phyloP scores from a whole-genome alignment of 768 basidiomycete species.

The Kwoniella sp. region DNA sequence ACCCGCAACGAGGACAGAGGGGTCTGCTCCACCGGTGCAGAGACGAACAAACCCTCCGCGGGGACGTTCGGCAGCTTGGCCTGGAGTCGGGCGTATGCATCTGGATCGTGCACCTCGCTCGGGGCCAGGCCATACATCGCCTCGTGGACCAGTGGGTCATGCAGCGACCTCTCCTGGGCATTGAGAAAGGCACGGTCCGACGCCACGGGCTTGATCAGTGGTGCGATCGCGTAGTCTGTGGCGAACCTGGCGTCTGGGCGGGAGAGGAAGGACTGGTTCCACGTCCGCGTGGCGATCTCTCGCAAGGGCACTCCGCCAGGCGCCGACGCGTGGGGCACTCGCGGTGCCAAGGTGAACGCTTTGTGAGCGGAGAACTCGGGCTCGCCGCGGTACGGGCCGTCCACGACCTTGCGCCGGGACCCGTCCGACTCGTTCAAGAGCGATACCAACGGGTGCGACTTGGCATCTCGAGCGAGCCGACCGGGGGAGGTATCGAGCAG shows the following conservation, averaged over 20 bases:
- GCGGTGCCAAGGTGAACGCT: constrained; percentile 46
- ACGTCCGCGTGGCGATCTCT: constrained; percentile 62
- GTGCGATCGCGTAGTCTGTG: constrained; percentile 77
- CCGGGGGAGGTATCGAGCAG: constrained; percentile 62
- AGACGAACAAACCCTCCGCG: constrained; percentile 63
- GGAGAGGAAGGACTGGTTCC: constrained; percentile 75
- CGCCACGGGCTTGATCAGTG: constrained; percentile 69
- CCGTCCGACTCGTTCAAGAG: constrained; percentile 21
- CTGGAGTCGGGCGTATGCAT: constrained; percentile 55
- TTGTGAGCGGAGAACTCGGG: constrained; percentile 54
- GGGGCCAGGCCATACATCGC: constrained; percentile 80
- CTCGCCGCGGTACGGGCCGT: constrained; percentile 50
- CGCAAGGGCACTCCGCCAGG: constrained; percentile 56
- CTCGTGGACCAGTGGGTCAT: constrained; percentile 69
- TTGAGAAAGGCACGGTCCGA: constrained; percentile 76
- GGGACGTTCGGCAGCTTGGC: constrained; percentile 60
- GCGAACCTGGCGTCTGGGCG: constrained; percentile 77
- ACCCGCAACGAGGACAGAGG: constrained; percentile 82
- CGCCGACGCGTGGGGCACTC: constrained; percentile 41
- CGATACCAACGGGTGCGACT: constrained; percentile 33
- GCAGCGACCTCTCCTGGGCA: constrained; percentile 58
- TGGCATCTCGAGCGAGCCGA: constrained; percentile 51
- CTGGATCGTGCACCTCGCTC: constrained; percentile 60
- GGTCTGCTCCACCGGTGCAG: constrained; percentile 67
- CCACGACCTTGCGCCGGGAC: neutral